Conservation (phyloP, 768 basidiomycete genomes). For the Tephrocybe sp. region DNA sequence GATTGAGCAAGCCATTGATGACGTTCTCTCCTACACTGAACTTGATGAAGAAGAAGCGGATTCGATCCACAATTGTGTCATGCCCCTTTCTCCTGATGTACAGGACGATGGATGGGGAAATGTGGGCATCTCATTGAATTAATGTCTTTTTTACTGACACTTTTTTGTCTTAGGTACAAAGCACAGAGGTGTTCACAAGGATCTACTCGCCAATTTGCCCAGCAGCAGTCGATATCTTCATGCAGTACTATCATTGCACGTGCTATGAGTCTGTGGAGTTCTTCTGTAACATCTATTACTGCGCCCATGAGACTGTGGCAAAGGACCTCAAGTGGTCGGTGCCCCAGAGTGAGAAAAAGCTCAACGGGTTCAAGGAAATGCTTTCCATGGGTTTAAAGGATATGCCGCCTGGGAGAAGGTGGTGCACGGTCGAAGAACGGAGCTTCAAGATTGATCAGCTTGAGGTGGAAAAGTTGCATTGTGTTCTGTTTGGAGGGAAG, state of each 20-base stretch:
- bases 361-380: too few species aligned
- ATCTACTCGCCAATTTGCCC: background rate
- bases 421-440: too few species aligned
- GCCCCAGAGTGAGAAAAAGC: too few species aligned
- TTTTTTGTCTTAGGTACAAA: background rate
- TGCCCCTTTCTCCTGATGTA: background rate
- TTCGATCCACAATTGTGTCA: background rate
- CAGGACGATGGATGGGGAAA: background rate
- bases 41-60: background rate
- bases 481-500: too few species aligned
- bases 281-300: too few species aligned
- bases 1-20: background rate
- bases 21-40: background rate
- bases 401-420: too few species aligned
- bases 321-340: too few species aligned
- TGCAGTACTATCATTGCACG: too few species aligned
- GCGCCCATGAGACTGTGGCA: too few species aligned
- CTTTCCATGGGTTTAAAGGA: too few species aligned
- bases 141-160: background rate
- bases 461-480: too few species aligned
- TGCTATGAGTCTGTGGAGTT: background rate
- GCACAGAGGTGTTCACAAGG: background rate
- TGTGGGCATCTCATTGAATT: background rate
- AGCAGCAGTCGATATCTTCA: background rate
- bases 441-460: too few species aligned